A percentile compares a stretch with the other conserved stretches of the same genome.
Evolutionary conservation across 768 basidiomycete species (phyloP).

Genomic region (Cystofilobasidium ferigula): DNA sequence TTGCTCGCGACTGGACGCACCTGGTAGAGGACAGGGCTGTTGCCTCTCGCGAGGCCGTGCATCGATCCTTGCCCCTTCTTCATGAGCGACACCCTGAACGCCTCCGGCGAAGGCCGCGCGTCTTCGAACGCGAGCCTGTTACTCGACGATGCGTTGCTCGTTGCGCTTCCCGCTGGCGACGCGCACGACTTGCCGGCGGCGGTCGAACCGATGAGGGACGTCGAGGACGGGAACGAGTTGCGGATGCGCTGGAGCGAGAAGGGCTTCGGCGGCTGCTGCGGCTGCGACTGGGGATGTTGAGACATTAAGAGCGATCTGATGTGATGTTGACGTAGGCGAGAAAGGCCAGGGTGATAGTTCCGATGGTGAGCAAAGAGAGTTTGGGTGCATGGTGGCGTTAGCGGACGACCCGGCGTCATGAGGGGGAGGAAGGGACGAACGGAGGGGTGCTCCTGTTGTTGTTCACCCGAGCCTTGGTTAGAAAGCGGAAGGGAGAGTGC

Average conservation of each 20-base stretch:
- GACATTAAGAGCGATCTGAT: no score
- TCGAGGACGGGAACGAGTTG: background rate
- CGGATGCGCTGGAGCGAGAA: background rate
- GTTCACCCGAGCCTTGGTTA: background rate
- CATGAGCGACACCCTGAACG: slow-evolving; percentile 23
- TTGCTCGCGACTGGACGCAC: background rate
- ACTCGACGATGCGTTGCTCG: background rate
- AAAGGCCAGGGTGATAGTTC: background rate
- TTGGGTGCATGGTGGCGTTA: background rate
- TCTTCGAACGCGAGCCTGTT: slow-evolving; percentile 5
- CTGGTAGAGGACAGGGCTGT: background rate
- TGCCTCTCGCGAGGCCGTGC: background rate
- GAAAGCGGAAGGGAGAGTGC: background rate
- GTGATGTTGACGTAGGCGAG: background rate
- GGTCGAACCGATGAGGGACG: background rate
- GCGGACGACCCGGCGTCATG: background rate
- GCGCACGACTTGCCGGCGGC: background rate
- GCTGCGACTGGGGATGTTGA: background rate
- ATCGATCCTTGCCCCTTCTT: slow-evolving; percentile 15
- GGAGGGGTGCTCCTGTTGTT: background rate
- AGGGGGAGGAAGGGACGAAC: background rate
- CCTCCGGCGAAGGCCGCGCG: slow-evolving; percentile 15
- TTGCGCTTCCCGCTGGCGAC: background rate
- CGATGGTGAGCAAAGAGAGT: no score
- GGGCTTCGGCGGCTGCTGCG: no score